Base-by-base conservation (phyloP, 371 early-diverging fungal species). In the Amoeboaphelidium protococcarum region DNA sequence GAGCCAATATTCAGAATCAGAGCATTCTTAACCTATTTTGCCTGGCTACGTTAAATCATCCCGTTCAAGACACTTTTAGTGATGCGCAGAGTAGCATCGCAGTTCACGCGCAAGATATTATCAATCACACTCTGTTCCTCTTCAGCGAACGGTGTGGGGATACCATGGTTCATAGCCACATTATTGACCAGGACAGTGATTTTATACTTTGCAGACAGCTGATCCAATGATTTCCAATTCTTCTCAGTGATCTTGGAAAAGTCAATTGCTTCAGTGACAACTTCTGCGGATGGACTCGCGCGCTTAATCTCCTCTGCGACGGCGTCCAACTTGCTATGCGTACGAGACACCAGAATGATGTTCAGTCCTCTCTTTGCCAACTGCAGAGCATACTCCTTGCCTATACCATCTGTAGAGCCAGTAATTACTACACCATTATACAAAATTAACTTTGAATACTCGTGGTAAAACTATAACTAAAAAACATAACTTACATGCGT, bases 331-430 rank as follows among this genome's bases (percentile, higher is more conserved):
- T 94, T 94, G 40, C 72, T 68, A 54, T 63, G 58, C 41, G 79
- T 84, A 49, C 95, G 79, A 40, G 89, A 82, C 27, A 94, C 68
- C 31, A 98, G 65, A 23, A 92, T 58, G 19, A 95, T 51, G 55
- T 94, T 94, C 66, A 85, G 45, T 58, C 74, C 71, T 26, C 70
- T 70, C 47, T 73, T 62, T 44, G 94, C 92, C 27, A 95, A 66
- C 60, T 89, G 86, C 45, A 67, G 56, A 20, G 94, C 90, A 50
- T 91, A 83, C 54, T 83, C 92, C 55, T 76, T 80, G 37, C 97
- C 97, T 61, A 95, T 89, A 44, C 94, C 97, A 66, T 92, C 96
- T 10, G 94, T 82, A 19, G 91, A 89, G 47, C 97, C 98, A 44
- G 97, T 98, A 42, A 98, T 70, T 46, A 95, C 80, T 31, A 57